Base-by-base conservation (phyloP, 169 alveolate genomes). In the Eimeria praecox region DNA sequence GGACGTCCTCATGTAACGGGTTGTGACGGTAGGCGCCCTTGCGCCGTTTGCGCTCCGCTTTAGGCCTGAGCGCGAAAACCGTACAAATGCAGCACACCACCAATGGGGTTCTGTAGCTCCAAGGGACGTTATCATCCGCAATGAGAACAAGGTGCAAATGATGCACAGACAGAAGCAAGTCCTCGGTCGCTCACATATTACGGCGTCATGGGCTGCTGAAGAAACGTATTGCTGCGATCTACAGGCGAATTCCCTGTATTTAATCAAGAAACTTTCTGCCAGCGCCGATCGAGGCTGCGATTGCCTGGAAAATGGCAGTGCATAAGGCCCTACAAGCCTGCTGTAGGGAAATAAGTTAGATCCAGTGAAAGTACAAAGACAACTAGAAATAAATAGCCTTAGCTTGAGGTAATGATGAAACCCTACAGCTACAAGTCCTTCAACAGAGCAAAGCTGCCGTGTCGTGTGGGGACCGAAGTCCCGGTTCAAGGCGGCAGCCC, bases 11-110 rank as follows among this genome's bases (percentile, higher is more conserved):
- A 56, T 92, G 59, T 3, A 92, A 71, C 10, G 95, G 95, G 38
- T 92, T 92, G 75, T 92, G 95, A 33, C 95, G 95, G 14, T 12
- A 18, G 54, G 85, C 95, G 91, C 88, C 86, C 40, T 77, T 92
- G 86, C 95, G 95, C 86, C 88, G 46, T 46, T 62, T 66, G 12
- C 92, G 69, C 64, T 92, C 73, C 27, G 88, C 86, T 35, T 92
- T 77, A 42, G 95, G 92, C 95, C 95, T 92, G 56, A 75, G 35
- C 46, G 46, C 0, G 20, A 3, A 49, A 24, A 56, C 42, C 14
- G 24, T 33, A 9, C 89, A 12, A 42, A 85, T 3, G 85, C 49
- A 38, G 52, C 1, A 35, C 46, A 73, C n/a, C n/a, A n/a, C n/a
- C n/a, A n/a, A n/a, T n/a, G n/a, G n/a, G n/a, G n/a, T n/a, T n/a